These are phyloP conservation scores for Magnaporthales sp. DNA, from an alignment of 2,329 filamentous ascomycete species.

Conservation along the genomic window DNA sequence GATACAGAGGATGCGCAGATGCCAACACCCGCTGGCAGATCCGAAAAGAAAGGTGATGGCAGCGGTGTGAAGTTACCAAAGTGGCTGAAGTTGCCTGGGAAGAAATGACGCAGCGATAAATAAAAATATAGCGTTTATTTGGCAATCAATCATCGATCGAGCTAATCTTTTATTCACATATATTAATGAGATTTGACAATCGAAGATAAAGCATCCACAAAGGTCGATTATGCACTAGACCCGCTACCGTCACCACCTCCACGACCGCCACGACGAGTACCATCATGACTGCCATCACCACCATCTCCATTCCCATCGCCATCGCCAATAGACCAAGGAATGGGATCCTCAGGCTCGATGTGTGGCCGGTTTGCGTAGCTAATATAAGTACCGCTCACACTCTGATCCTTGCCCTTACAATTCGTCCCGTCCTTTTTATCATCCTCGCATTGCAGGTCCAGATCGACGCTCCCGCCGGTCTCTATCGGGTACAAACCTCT, in stretches of 20 bases:
- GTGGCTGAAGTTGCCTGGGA: slow-evolving; percentile 63
- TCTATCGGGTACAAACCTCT: background rate
- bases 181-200: background rate
- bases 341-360: background rate
- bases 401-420: background rate
- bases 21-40: background rate
- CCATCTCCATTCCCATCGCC: background rate
- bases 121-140: background rate
- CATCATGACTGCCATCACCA: background rate
- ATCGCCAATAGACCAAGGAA: background rate
- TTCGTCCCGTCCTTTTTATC: background rate
- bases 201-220: background rate
- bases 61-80: slow-evolving; percentile 44
- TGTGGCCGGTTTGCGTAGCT: background rate
- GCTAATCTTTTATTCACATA: background rate
- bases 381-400: background rate
- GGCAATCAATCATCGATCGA: background rate
- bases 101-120: slow-evolving; percentile 43
- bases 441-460: background rate
- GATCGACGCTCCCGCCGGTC: background rate
- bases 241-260: background rate
- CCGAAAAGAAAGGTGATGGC: slow-evolving; percentile 17
- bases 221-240: background rate
- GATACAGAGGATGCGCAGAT: slow-evolving; percentile 27
- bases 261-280: too few species aligned